Conservation (phyloP, 345 rosid genomes). For the Hypericum androsaemum region DNA sequence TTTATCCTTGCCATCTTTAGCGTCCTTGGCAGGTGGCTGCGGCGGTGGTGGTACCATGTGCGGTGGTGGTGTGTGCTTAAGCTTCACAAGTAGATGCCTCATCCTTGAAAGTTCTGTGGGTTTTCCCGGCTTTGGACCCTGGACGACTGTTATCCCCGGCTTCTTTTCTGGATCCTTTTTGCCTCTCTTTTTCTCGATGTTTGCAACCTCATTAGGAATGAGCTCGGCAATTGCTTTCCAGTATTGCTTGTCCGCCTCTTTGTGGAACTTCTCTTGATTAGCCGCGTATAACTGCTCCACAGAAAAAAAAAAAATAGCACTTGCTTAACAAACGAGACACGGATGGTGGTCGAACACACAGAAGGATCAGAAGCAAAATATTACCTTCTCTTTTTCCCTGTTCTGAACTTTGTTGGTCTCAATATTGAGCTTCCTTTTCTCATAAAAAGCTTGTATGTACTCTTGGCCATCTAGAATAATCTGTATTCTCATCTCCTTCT, state of each 20-base stretch:
- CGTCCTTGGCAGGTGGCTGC: conserved; percentile 22
- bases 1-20: conserved; percentile 21
- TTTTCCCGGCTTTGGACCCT: conserved; percentile 31
- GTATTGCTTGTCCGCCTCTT: conserved; percentile 27
- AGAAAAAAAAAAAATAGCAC: background rate
- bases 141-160: conserved; percentile 20
- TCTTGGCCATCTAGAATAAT: conserved; percentile 22
- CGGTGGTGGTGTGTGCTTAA: conserved; percentile 29
- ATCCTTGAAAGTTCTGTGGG: conserved; percentile 26
- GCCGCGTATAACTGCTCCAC: conserved; percentile 16
- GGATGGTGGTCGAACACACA: background rate
- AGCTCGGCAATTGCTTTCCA: conserved; percentile 29
- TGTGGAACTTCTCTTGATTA: conserved; percentile 27
- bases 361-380: background rate
- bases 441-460: conserved; percentile 23
- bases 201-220: conserved; percentile 23
- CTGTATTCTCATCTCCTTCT: conserved; percentile 28
- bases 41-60: conserved; percentile 30
- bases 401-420: conserved; percentile 22
- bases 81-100: conserved; percentile 25
- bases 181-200: conserved; percentile 29
- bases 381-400: conserved; percentile 27
- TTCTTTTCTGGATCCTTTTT: conserved; percentile 29
- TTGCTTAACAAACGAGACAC: background rate
- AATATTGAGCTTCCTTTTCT: conserved; percentile 21